phyloP scores from a whole-genome alignment of 805 yeast genomes.

The Candida silvatica region DNA sequence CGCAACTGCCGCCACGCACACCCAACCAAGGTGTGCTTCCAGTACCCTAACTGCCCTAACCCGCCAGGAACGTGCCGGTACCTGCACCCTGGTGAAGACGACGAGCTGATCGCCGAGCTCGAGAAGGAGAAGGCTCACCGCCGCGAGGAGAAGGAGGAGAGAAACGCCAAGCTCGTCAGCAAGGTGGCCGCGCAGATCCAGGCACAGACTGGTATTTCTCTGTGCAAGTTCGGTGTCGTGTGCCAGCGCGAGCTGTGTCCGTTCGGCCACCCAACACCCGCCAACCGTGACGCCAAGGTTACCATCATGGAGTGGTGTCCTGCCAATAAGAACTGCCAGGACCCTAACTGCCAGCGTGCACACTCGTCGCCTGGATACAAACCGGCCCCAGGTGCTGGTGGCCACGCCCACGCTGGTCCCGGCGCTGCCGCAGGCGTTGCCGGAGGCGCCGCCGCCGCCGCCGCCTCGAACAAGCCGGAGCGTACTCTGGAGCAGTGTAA shows the following conservation, averaged over 20 bases:
- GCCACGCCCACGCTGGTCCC: constrained; percentile 10
- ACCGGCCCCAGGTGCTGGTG: constrained; percentile 13
- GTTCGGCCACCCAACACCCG: constrained; percentile 89
- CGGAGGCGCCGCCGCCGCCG: background rate
- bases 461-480: no score
- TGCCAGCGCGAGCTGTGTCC: constrained; percentile 79
- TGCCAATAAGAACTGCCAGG: constrained; percentile 54
- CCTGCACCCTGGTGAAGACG: constrained; percentile 82
- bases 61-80: constrained; percentile 76
- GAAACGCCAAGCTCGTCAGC: constrained; percentile 24
- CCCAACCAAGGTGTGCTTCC: constrained; percentile 69
- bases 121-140: constrained; percentile 42
- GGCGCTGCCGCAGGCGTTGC: background rate
- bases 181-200: constrained; percentile 26
- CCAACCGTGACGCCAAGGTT: constrained; percentile 66
- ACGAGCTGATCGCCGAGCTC: constrained; percentile 56
- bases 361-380: constrained; percentile 68
- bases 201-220: constrained; percentile 33
- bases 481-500: constrained; percentile 74
- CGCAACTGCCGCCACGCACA: constrained; percentile 70
- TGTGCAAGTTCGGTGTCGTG: constrained; percentile 69
- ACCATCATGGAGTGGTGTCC: constrained; percentile 69
- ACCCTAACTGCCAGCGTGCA: constrained; percentile 58
- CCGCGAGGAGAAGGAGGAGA: constrained; percentile 22
- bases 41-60: constrained; percentile 71